These are phyloP conservation scores for Cercospora janseana DNA, from an alignment of 2,329 filamentous ascomycete species.

Conservation along the genomic window DNA sequence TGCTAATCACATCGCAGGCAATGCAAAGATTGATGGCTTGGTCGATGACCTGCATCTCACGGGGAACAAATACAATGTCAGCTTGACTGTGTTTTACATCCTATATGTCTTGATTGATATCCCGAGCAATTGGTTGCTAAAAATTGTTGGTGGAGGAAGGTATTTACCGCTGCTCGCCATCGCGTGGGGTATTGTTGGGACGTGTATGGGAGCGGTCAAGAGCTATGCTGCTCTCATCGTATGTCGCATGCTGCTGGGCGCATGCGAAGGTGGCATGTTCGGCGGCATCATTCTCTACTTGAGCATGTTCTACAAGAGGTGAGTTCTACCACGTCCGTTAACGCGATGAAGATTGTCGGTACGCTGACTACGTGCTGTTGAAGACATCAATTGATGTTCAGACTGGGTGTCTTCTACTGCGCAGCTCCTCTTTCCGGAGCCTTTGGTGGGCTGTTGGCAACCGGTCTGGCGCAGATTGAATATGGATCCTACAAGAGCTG, in stretches of 20 bases:
- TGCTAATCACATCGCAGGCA: conserved; percentile 36
- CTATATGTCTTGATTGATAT: conserved; percentile 45
- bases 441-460: conserved; percentile 46
- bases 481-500: conserved; percentile 41
- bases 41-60: conserved; percentile 41
- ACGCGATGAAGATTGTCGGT: neutral
- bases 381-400: conserved; percentile 42
- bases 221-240: conserved; percentile 43
- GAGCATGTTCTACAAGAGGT: conserved; percentile 42
- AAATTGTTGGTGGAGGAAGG: conserved; percentile 42
- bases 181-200: conserved; percentile 43
- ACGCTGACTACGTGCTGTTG: neutral
- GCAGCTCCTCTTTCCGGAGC: conserved; percentile 41
- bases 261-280: conserved; percentile 44
- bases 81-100: conserved; percentile 48
- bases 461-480: conserved; percentile 43
- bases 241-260: conserved; percentile 43
- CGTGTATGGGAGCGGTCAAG: conserved; percentile 45
- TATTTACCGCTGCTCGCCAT: conserved; percentile 44
- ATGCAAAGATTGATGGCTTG: conserved; percentile 46
- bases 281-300: conserved; percentile 42
- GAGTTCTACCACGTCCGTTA: neutral
- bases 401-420: conserved; percentile 40
- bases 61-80: conserved; percentile 45
- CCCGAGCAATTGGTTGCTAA: conserved; percentile 44